phyloP scores from a whole-genome alignment of 2,329 filamentous ascomycete genomes.

The Aspergillus sp. region DNA sequence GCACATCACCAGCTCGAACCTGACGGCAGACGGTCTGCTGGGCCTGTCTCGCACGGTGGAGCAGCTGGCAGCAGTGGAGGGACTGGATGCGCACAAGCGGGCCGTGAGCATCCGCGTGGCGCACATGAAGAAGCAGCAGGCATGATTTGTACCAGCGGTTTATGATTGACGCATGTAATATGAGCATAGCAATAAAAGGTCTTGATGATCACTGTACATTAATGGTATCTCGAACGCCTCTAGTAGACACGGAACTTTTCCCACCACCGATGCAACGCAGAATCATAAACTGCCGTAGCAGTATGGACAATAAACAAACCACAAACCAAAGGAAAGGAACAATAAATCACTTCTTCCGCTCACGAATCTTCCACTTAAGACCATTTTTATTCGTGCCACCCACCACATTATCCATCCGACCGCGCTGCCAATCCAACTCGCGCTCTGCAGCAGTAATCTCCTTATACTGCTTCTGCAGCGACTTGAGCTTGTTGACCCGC shows the following conservation, averaged over 20 bases:
- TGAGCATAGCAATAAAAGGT: conserved; percentile 16
- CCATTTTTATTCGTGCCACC: conserved; percentile 66
- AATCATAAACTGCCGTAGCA: conserved; percentile 17
- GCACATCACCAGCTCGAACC: conserved; percentile 92
- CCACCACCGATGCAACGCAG: conserved; percentile 9
- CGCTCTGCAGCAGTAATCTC: conserved; percentile 59
- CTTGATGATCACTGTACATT: conserved; percentile 12
- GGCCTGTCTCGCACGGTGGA: conserved; percentile 90
- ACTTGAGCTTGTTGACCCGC: conserved; percentile 53
- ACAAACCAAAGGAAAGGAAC: conserved; percentile 10
- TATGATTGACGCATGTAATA: conserved; percentile 12
- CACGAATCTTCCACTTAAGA: conserved; percentile 64
- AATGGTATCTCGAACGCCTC: conserved; percentile 25
- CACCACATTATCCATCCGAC: conserved; percentile 61
- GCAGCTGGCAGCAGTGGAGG: conserved; percentile 91
- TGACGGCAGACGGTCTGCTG: conserved; percentile 79
- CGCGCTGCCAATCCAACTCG: conserved; percentile 61
- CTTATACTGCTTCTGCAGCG: conserved; percentile 55
- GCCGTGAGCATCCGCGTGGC: conserved; percentile 68
- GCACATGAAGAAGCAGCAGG: conserved; percentile 38
- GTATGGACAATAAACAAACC: neutral
- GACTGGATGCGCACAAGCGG: conserved; percentile 86
- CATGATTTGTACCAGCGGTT: conserved; percentile 2
- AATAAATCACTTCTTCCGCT: conserved; percentile 52
- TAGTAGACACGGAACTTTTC: conserved; percentile 21